Evolutionary conservation across 140 eudicot species (phyloP).

Genomic region (Anethum foeniculum): DNA sequence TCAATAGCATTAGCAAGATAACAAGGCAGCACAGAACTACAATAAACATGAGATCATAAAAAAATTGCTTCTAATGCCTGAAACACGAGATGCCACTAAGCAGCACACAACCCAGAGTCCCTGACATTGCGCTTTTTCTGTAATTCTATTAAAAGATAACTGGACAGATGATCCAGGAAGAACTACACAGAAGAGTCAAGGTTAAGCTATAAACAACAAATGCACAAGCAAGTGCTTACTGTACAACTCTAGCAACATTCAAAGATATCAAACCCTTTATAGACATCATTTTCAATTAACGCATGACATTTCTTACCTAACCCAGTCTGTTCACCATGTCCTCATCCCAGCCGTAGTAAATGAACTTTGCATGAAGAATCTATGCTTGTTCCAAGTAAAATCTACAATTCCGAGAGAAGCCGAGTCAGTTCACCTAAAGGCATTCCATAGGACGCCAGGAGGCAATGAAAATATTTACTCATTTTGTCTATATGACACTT

Average conservation of each 20-base stretch:
- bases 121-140: background rate
- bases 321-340: background rate
- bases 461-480: background rate
- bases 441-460: background rate
- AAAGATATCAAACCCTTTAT: background rate
- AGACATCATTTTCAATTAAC: background rate
- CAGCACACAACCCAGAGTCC: background rate
- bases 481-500: background rate
- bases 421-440: background rate
- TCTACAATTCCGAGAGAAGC: background rate
- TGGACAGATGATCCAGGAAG: too few relatives aligned
- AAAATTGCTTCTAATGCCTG: background rate
- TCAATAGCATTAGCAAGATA: background rate
- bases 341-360: background rate
- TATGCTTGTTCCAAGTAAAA: background rate
- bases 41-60: background rate
- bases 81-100: background rate
- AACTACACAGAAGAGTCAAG: background rate
- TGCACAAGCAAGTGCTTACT: slow-evolving; percentile 2
- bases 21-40: background rate
- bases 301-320: background rate
- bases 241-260: background rate
- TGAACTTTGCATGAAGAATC: background rate
- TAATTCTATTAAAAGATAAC: background rate
- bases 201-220: background rate